Evolutionary conservation across 768 basidiomycete species (phyloP).

Genomic region (Boletus sp.): DNA sequence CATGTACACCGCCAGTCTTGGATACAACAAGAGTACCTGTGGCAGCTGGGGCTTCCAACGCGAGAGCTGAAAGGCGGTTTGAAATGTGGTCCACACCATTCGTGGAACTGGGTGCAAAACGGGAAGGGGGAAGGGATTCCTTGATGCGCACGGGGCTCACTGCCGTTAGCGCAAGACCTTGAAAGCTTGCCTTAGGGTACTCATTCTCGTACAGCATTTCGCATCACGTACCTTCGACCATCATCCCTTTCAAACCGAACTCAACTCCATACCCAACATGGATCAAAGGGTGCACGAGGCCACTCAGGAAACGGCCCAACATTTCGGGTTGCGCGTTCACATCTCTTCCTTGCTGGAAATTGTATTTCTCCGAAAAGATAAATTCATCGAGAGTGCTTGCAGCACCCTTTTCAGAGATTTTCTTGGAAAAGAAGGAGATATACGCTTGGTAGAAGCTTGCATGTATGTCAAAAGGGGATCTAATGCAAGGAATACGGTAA

Average conservation of each 20-base stretch:
- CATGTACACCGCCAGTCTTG: slow-evolving; percentile 21
- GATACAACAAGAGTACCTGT: not conserved
- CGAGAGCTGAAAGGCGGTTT: slow-evolving; percentile 3
- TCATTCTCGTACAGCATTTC: not conserved
- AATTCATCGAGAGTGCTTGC: slow-evolving; percentile 25
- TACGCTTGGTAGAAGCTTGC: slow-evolving; percentile 29
- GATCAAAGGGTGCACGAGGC: slow-evolving; percentile 61
- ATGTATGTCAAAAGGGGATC: not conserved
- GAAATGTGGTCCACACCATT: slow-evolving; percentile 1
- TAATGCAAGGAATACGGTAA: not conserved
- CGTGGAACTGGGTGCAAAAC: slow-evolving; percentile 4
- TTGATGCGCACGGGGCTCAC: slow-evolving; percentile 33
- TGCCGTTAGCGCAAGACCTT: slow-evolving; percentile 27
- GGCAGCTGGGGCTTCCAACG: not conserved
- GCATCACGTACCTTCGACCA: slow-evolving; percentile 52
- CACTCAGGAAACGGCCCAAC: slow-evolving; percentile 48
- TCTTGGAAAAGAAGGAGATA: slow-evolving; percentile 23
- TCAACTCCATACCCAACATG: slow-evolving; percentile 62
- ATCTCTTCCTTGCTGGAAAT: slow-evolving; percentile 16
- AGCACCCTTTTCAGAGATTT: slow-evolving; percentile 18
- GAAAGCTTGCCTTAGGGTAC: not conserved
- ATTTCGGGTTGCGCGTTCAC: slow-evolving; percentile 43
- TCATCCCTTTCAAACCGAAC: slow-evolving; percentile 59
- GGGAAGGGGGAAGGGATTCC: slow-evolving; percentile 30
- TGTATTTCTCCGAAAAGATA: slow-evolving; percentile 32